Evolutionary conservation across 2,329 filamentous ascomycete genomes (phyloP), one percentile per base, ranked within the genome.

Genomic region (Colletotrichum acutatum): DNA sequence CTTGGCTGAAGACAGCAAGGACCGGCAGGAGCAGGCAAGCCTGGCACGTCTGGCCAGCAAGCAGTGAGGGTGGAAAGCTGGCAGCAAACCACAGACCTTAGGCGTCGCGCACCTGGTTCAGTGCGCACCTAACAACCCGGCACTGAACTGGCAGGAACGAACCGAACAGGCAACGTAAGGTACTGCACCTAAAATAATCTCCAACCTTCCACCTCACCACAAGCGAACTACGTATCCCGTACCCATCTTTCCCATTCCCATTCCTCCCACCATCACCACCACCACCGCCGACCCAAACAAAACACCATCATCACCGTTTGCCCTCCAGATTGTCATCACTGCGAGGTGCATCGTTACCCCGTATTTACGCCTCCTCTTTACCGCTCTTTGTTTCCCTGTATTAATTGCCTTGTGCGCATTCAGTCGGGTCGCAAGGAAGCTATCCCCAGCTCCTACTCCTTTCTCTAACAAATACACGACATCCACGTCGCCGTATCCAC

Each of bases 261-360:
- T 71, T 74, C 74, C 63, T 49, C 53, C 73, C 60, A 52, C 58
- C 37, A 37, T 11, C 58, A 46, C 62, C 67, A 49, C 42, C 52
- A 46, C 62, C 71, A 56, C 66, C 59, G 34, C 62, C 71, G 49
- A 61, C 42, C 69, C 65, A 74, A 73, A 74, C 66, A 74, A 74
- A 49, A 49, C 42, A 66, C 73, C 61, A 69, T 57, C 62, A 66
- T 42, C 74, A 74, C 65, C 57, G 62, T 64, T 75, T 75, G 74
- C 74, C 74, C 72, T 73, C 69, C 72, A 75, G 68, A 72, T 74
- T 73, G 72, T 42, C 74, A 75, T 74, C 74, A 56, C 74, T 75
- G 74, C 57, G 66, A 73, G 72, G 68, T 74, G 74, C 72, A 75
- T 72, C 68, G 32, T 49, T 61, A 59, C 53, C 63, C 60, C 65